phyloP scores from a whole-genome alignment of 805 yeast species.

The Pichia manshurica region DNA sequence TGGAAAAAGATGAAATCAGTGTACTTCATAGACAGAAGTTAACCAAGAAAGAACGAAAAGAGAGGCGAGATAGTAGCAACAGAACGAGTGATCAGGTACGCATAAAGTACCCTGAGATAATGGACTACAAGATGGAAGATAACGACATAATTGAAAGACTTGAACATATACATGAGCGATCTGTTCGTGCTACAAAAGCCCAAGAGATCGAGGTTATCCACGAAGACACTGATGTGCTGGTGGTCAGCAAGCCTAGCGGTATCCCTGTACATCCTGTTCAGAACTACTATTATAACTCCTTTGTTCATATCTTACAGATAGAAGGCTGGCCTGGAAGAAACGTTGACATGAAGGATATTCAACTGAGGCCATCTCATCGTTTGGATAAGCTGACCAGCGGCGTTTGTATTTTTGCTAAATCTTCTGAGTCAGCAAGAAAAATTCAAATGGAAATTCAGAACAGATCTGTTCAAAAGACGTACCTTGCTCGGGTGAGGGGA shows the following conservation, averaged over 20 bases:
- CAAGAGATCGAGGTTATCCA: conserved; percentile 15
- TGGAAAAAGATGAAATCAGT: conserved; percentile 17
- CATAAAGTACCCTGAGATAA: conserved; percentile 18
- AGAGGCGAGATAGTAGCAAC: not conserved
- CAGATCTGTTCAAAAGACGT: conserved; percentile 33
- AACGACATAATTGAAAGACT: conserved; percentile 27
- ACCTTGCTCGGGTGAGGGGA: conserved; percentile 40
- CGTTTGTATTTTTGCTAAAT: conserved; percentile 40
- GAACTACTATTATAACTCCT: conserved; percentile 38
- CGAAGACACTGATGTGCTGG: conserved; percentile 29
- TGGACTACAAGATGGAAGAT: conserved; percentile 14
- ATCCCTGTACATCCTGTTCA: conserved; percentile 52
- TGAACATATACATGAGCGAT: conserved; percentile 30
- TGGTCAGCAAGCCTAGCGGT: conserved; percentile 49
- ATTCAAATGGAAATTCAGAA: conserved; percentile 32
- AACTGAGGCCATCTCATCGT: conserved; percentile 40
- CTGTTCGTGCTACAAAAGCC: conserved; percentile 8
- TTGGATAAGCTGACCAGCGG: conserved; percentile 53
- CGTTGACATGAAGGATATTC: not conserved
- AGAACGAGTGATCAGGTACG: not conserved
- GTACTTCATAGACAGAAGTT: conserved; percentile 18
- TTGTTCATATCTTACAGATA: conserved; percentile 40
- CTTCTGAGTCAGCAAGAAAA: conserved; percentile 28
- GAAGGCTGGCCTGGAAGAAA: conserved; percentile 17
- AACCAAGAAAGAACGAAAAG: conserved; percentile 15